phyloP scores from a whole-genome alignment of 495 filamentous ascomycete genomes.

The Xanthoparmelia taractica region DNA sequence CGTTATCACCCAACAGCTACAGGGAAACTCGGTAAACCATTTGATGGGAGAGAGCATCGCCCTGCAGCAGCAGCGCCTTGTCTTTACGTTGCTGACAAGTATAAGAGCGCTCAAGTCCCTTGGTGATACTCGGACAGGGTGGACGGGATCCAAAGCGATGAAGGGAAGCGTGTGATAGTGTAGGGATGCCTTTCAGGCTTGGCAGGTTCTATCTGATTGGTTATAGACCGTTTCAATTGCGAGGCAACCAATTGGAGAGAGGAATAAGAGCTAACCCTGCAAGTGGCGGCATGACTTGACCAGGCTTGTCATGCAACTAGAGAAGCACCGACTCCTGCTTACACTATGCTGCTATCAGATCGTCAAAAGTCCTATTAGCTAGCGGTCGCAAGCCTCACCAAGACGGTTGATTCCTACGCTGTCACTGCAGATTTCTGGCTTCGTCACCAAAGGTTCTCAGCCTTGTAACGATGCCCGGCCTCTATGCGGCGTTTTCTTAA shows the following conservation, averaged over 20 bases:
- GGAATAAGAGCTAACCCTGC: slow-evolving; percentile 1
- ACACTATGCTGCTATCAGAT: too few species aligned
- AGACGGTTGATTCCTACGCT: not conserved
- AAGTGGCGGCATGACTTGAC: not conserved
- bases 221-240: not conserved
- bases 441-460: slow-evolving; percentile 2
- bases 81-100: not conserved
- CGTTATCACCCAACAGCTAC: not conserved
- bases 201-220: not conserved
- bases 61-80: not conserved
- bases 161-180: not conserved
- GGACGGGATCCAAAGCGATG: not conserved
- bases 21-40: not conserved
- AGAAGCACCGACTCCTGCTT: not conserved
- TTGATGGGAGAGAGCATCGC: not conserved
- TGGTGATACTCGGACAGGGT: not conserved
- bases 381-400: not conserved
- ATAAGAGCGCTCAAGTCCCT: not conserved
- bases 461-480: slow-evolving; percentile 15
- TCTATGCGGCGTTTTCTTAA: slow-evolving; percentile 10
- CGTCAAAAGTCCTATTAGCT: not conserved
- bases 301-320: slow-evolving; percentile 1
- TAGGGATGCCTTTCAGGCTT: not conserved
- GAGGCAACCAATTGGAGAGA: slow-evolving; percentile 8
- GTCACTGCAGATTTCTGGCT: slow-evolving; percentile 3